A percentile compares a stretch with the other conserved stretches of the same genome.
These are phyloP conservation scores for Fusarium sp. DNA, from an alignment of 2,329 filamentous ascomycete genomes.

Conservation along the genomic window DNA sequence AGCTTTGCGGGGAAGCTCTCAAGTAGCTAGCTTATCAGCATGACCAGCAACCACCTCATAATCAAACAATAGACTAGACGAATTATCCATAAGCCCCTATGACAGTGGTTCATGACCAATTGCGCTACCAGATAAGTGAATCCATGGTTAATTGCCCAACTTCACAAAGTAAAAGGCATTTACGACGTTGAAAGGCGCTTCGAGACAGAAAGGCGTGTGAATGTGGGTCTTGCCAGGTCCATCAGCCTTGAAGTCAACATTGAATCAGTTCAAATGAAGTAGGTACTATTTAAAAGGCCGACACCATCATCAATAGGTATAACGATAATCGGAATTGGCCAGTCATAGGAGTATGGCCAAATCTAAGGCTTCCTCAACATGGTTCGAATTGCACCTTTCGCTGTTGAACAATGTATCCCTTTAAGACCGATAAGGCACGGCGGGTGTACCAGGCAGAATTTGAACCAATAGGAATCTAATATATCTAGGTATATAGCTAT, in stretches of 20 bases:
- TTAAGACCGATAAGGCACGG: too few species aligned
- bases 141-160: background rate
- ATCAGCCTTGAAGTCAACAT: background rate
- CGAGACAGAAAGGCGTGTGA: background rate
- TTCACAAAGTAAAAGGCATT: background rate
- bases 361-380: conserved; percentile 46
- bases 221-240: background rate
- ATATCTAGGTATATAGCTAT: too few species aligned
- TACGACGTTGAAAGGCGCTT: background rate
- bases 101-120: background rate
- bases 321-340: background rate
- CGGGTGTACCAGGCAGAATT: too few species aligned
- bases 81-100: background rate
- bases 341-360: background rate
- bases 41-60: background rate
- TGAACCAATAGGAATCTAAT: too few species aligned
- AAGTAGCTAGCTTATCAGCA: background rate
- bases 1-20: conserved; percentile 20
- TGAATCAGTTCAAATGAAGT: background rate
- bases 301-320: background rate
- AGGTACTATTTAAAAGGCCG: background rate
- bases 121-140: background rate
- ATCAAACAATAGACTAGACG: background rate
- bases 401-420: conserved; percentile 79
- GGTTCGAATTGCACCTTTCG: conserved; percentile 69